Percentiles rank a stretch among this genome's conserved stretches.
phyloP scores from a whole-genome alignment of 176 grass and related monocot species.

The Musa schizocarpa region DNA sequence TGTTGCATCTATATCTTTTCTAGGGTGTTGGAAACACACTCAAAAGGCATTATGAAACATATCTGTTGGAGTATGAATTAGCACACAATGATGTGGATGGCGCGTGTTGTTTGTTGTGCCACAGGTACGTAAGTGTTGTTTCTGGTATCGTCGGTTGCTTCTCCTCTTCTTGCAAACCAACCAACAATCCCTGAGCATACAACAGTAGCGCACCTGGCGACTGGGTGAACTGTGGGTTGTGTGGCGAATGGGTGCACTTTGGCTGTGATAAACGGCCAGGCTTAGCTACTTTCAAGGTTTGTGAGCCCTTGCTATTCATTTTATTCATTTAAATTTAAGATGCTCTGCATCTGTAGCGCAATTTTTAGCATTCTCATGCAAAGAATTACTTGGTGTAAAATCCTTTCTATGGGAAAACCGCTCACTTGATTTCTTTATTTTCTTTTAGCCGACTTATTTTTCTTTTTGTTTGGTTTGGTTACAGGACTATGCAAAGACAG shows the following conservation, averaged over 20 bases:
- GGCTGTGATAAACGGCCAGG: constrained; percentile 92
- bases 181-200: too few relatives aligned
- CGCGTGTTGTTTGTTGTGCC: constrained; percentile 93
- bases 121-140: constrained; percentile 39
- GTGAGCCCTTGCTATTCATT: not conserved
- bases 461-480: not conserved
- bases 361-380: not conserved
- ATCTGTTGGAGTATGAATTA: constrained; percentile 92
- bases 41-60: too few relatives aligned
- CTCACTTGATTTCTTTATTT: too few relatives aligned
- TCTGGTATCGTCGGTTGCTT: constrained; percentile 17
- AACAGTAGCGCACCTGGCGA: too few relatives aligned
- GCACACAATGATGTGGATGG: constrained; percentile 93
- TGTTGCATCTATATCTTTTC: too few relatives aligned
- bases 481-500: constrained; percentile 95
- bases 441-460: too few relatives aligned
- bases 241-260: too few relatives aligned
- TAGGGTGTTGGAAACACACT: too few relatives aligned
- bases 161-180: too few relatives aligned
- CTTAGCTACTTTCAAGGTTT: constrained; percentile 85
- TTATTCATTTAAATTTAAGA: not conserved
- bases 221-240: too few relatives aligned
- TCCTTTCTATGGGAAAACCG: too few relatives aligned
- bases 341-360: too few relatives aligned
- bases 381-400: not conserved